phyloP scores from a whole-genome alignment of 78 protist genomes.

The slime mould (Dictyostelium discoideum) region DNA sequence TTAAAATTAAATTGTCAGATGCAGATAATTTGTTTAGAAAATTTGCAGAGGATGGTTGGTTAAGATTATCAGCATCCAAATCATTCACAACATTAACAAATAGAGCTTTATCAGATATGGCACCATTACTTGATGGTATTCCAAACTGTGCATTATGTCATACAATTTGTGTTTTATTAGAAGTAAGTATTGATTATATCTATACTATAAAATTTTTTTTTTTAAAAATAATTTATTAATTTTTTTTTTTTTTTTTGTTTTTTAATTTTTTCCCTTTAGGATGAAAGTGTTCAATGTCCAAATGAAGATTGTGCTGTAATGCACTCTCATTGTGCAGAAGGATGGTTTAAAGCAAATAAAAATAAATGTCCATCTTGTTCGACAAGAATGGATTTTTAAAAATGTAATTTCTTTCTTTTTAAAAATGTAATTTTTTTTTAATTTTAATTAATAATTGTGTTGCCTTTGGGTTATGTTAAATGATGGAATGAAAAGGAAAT shows the following conservation, averaged over 20 bases:
- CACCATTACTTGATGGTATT: conserved; percentile 5
- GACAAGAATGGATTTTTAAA: neutral
- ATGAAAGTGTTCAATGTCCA: conserved; percentile 1
- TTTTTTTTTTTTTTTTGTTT: neutral
- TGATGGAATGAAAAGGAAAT: too few species aligned
- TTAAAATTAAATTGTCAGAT: neutral
- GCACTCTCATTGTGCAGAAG: neutral
- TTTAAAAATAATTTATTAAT: too few species aligned
- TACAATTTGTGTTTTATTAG: conserved; percentile 16
- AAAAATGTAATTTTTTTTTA: neutral
- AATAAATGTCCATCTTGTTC: conserved; percentile 17
- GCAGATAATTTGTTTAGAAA: neutral
- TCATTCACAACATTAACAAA: neutral
- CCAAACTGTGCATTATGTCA: conserved; percentile 33
- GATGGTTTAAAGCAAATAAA: conserved; percentile 11
- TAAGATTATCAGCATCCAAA: neutral
- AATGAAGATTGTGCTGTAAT: neutral
- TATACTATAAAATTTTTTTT: too few species aligned
- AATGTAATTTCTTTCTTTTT: neutral
- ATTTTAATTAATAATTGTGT: too few species aligned
- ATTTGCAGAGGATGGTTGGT: conserved; percentile 61
- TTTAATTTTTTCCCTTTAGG: neutral
- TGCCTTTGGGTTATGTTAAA: too few species aligned
- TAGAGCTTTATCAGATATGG: conserved; percentile 26
- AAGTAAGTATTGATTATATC: neutral